Conservation (phyloP, 345 rosid genomes). For the Jatropha curcas region DNA sequence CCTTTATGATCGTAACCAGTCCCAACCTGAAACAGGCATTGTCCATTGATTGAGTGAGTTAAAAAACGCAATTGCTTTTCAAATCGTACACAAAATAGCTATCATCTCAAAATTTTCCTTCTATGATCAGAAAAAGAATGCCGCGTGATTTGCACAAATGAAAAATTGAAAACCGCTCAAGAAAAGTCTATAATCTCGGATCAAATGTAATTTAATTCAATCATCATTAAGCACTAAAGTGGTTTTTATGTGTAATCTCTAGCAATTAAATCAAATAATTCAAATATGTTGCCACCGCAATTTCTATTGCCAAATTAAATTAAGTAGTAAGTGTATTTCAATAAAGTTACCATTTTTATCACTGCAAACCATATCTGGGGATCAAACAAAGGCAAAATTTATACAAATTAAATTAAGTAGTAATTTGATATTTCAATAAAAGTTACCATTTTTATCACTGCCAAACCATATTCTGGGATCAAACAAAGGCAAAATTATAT, state of each 20-base stretch:
- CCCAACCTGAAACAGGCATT: conserved; percentile 47
- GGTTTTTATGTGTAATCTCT: background rate
- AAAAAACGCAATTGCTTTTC: background rate
- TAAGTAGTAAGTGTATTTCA: background rate
- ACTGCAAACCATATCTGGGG: background rate
- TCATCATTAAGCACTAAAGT: background rate
- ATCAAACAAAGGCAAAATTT: background rate
- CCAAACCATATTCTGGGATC: too few species aligned
- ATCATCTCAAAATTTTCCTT: too few species aligned
- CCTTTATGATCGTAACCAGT: conserved; percentile 50
- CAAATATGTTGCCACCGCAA: background rate
- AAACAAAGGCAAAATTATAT: too few species aligned
- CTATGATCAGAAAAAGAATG: too few species aligned
- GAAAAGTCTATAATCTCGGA: background rate
- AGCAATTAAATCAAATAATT: background rate
- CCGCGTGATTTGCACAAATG: background rate
- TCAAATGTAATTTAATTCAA: background rate
- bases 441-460: background rate
- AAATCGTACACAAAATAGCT: background rate
- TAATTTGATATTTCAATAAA: too few species aligned
- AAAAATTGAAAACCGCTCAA: background rate
- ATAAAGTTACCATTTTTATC: background rate
- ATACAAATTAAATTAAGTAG: too few species aligned
- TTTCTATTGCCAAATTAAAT: background rate
- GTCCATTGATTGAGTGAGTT: conserved; percentile 15